Evolutionary conservation across 176 grass and related monocot genomes (phyloP), one percentile per base, ranked within the genome.

Genomic region (Chrysopogon serrulatus): DNA sequence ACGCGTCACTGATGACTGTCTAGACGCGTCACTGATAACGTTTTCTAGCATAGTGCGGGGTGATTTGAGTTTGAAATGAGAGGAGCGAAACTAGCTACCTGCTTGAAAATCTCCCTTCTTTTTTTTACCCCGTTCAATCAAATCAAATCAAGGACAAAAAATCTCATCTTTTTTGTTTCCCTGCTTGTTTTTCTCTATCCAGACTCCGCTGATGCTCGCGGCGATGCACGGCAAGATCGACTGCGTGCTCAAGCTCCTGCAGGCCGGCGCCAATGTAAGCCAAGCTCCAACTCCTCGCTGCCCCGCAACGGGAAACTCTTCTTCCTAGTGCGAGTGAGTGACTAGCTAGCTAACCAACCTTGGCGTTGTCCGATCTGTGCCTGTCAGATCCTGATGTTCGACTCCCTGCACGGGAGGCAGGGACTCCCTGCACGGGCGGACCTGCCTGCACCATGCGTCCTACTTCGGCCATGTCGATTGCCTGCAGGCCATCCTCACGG

Each of bases 191-290:
- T 4, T 81, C n/a, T 34, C n/a, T n/a, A n/a, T 74, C 8, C 56
- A 96, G 93, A 96, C 93, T 3, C 90, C 93, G 45, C 79, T 99
- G 86, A 99, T 96, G 97, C 89, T 99, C 27, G 91, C 97, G 44
- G 91, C 91, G 90, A 99, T 99, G 97, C 97, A 99, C 75, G 97
- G 97, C 59, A 84, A 88, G 84, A 94, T 85, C 18, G 93, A 92
- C 71, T 99, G 97, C 84, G 83, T 96, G 40, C 80, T 92, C 24
- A 94, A 65, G 69, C 92, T 97, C 73, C 83, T 97, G 14, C 88
- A 94, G 66, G 88, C 92, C 34, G 95, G 87, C 39, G 92, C 92
- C 74, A 94, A 92, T 82, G 95, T 97, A 77, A 94, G 94, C 53
- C 39, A 47, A 41, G 4, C 79, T 84, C 15, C 19, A n/a, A 21